A percentile compares a stretch with the other conserved stretches of the same genome.
These are phyloP conservation scores for Tetragonia tetragonoides DNA, from an alignment of 148 eudicot genomes.

Conservation along the genomic window DNA sequence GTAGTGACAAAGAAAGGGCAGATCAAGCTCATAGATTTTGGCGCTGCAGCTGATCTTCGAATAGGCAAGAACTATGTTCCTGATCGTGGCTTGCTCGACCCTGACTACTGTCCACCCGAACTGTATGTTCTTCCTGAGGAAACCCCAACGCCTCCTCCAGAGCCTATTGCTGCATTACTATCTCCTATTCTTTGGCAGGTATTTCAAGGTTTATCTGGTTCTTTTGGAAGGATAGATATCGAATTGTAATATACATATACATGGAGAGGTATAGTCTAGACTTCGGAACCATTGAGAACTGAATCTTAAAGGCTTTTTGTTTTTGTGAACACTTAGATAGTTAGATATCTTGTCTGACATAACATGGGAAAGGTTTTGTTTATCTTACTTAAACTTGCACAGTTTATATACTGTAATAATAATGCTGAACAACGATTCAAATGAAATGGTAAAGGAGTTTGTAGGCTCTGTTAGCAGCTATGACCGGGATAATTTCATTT, in stretches of 20 bases:
- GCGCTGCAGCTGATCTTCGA: conserved; percentile 93
- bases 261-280: background rate
- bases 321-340: background rate
- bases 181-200: conserved; percentile 98
- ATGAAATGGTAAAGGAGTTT: background rate
- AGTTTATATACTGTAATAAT: background rate
- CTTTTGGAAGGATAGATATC: background rate
- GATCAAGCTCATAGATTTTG: conserved; percentile 94
- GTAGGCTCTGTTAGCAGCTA: background rate
- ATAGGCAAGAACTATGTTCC: conserved; percentile 93
- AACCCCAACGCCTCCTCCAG: conserved; percentile 97
- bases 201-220: background rate
- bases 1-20: conserved; percentile 90
- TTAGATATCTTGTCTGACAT: background rate
- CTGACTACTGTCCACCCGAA: conserved; percentile 96
- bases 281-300: background rate
- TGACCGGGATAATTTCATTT: background rate
- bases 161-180: conserved; percentile 87
- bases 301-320: background rate
- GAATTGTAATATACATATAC: background rate
- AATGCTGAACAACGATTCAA: background rate
- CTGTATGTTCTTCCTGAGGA: conserved; percentile 88
- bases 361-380: background rate
- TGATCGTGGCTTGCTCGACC: conserved; percentile 74
- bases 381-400: background rate